phyloP scores from a whole-genome alignment of 192 early-diverging fungal species.

The Entophlyctis luteolus region DNA sequence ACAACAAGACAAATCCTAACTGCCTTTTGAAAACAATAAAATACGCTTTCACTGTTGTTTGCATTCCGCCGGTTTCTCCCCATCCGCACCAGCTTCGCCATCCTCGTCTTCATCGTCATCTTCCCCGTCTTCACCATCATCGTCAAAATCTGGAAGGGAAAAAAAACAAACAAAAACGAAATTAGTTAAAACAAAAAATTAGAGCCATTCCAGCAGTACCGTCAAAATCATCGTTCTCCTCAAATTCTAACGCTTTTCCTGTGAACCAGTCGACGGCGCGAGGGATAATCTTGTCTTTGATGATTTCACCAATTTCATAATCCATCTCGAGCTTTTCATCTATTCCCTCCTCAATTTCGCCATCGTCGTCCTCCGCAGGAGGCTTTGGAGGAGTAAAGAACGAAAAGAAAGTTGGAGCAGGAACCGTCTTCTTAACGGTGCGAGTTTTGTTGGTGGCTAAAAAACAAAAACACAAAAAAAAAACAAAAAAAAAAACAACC shows the following conservation, averaged over 20 bases:
- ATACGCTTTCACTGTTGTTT: slow-evolving; percentile 59
- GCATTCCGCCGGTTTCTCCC: slow-evolving; percentile 39
- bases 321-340: slow-evolving; percentile 87
- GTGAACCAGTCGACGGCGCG: slow-evolving; percentile 98
- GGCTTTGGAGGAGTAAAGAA: slow-evolving; percentile 78
- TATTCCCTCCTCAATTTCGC: slow-evolving; percentile 68
- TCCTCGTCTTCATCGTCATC: too few species aligned
- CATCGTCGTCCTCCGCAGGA: slow-evolving; percentile 72
- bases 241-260: slow-evolving; percentile 89
- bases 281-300: slow-evolving; percentile 97
- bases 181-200: slow-evolving; percentile 1
- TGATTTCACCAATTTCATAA: slow-evolving; percentile 95
- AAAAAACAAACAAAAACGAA: slow-evolving; percentile 23
- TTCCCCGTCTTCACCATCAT: slow-evolving; percentile 63
- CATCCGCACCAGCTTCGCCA: slow-evolving; percentile 30
- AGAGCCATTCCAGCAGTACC: slow-evolving; percentile 10
- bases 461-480: too few species aligned
- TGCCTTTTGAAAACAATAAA: too few species aligned
- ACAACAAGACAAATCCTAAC: too few species aligned
- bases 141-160: slow-evolving; percentile 57
- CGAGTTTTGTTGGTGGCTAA: slow-evolving; percentile 93
- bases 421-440: slow-evolving; percentile 94
- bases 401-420: slow-evolving; percentile 93
- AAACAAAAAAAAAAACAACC: too few species aligned
- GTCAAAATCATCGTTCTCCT: slow-evolving; percentile 58